phyloP scores from a whole-genome alignment of 179 eudicot genomes.

The Nepenthes alata region DNA sequence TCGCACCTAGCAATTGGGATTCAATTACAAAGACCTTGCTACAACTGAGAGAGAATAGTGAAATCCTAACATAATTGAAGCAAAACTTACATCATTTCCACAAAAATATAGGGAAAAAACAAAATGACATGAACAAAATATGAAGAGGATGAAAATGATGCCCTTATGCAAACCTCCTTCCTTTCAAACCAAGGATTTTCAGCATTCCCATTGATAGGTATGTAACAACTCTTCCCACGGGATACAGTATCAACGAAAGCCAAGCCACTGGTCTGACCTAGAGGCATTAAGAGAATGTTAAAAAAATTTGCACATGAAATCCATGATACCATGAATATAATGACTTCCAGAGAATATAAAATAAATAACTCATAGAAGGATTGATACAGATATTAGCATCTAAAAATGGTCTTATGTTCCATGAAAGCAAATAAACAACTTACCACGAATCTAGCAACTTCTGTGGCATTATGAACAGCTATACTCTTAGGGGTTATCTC shows the following conservation, averaged over 20 bases:
- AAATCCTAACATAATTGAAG: neutral
- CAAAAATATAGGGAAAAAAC: neutral
- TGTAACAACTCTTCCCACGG: constrained; percentile 90
- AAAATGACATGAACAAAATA: constrained; percentile 1
- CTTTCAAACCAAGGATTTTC: constrained; percentile 86
- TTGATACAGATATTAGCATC: neutral
- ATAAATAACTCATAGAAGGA: neutral
- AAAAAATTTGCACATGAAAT: constrained; percentile 1
- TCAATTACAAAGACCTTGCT: too few species aligned
- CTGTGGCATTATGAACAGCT: constrained; percentile 95
- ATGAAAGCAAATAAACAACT: constrained; percentile 9
- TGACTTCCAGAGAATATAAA: neutral
- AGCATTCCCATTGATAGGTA: constrained; percentile 90
- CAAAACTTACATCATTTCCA: too few species aligned
- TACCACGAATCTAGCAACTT: constrained; percentile 97
- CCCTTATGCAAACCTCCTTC: constrained; percentile 46
- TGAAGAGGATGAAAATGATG: neutral
- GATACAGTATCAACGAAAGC: constrained; percentile 88
- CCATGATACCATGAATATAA: neutral
- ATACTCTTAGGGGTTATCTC: constrained; percentile 99
- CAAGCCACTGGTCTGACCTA: constrained; percentile 99
- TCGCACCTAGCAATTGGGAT: too few species aligned
- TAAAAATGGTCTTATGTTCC: neutral
- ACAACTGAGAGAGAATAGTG: neutral
- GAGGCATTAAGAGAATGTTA: constrained; percentile 16